Evolutionary conservation across 495 filamentous ascomycete genomes (phyloP), one percentile per base, ranked within the genome.

Genomic region (Aspergillus diversus): DNA sequence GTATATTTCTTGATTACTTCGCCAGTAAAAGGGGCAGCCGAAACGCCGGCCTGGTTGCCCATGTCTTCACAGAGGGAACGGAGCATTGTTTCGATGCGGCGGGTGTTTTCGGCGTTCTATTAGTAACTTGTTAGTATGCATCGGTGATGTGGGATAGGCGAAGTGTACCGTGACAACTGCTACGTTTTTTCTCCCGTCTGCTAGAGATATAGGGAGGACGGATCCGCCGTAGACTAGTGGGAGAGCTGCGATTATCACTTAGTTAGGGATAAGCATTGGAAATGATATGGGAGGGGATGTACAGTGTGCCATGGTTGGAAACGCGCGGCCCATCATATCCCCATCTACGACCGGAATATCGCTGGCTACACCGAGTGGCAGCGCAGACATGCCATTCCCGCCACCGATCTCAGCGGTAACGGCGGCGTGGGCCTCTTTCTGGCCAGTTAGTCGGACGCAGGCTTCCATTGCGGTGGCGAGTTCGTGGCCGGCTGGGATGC

Each of bases 361-460:
- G 51, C 69, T 71, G 34, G 63, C 58, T 8, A 68, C 66, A 15
- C 66, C 66, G 0, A 66, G 60, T 5, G 73, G 64, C 55, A 79
- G 70, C 35, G 74, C 71, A n/a, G 37, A 66, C 51, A 79, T 43
- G 0, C 77, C 77, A 69, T 79, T 79, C 3, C 67, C 73, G 33
- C 77, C 77, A 27, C 77, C 77, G 43, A 77, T 78, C 42, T 77
- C 73, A 60, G 72, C 63, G 21, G 69, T 69, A 15, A 77, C 66
- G 0, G 71, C 64, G 1, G 69, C 70, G 21, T 52, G 17, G 12
- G 49, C 17, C 21, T 0, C 49, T 1, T 52, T 21, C 49, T 50
- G n/a, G 7, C 47, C 47, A 1, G 37, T 39, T 1, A 39, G 37
- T 39, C 73, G 68, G 43, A 75, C 63, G 7, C 71, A 68, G 16